A percentile compares a stretch with the other conserved stretches of the same genome.
Conservation (phyloP, 352 stramenopile genomes). For the Phytophthora ohioensis region DNA sequence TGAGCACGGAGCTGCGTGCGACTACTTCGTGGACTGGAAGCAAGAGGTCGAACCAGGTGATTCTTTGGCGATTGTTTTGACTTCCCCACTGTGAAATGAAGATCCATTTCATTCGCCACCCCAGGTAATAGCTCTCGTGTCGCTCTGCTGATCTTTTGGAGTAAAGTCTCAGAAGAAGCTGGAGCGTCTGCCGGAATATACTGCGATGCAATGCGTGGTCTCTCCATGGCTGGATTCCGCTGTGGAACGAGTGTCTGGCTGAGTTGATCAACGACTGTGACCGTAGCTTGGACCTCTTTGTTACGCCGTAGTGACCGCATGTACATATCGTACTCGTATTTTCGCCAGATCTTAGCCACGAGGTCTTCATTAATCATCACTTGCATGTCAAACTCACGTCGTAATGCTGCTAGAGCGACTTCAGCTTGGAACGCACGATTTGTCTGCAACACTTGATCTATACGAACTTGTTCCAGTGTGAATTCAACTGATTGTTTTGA, state of each 20-base stretch:
- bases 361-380: constrained; percentile 63
- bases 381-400: constrained; percentile 62
- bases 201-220: constrained; percentile 52
- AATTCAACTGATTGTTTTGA: constrained; percentile 34
- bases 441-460: constrained; percentile 54
- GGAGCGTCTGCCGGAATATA: constrained; percentile 54
- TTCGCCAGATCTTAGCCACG: constrained; percentile 57
- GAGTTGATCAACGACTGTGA: constrained; percentile 39
- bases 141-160: constrained; percentile 72
- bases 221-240: constrained; percentile 72
- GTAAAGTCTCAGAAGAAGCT: constrained; percentile 43
- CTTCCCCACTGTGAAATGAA: constrained; percentile 24
- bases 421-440: constrained; percentile 59
- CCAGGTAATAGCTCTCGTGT: constrained; percentile 56
- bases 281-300: constrained; percentile 68
- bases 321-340: constrained; percentile 68
- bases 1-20: constrained; percentile 36
- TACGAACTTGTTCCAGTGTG: constrained; percentile 45
- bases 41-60: constrained; percentile 29
- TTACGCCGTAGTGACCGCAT: constrained; percentile 68
- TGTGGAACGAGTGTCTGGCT: constrained; percentile 75
- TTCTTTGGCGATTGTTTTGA: constrained; percentile 27
- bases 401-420: constrained; percentile 46
- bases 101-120: constrained; percentile 48
- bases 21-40: constrained; percentile 35